Base-by-base conservation (phyloP, 768 basidiomycete genomes). In the Tubosaeta sp. region DNA sequence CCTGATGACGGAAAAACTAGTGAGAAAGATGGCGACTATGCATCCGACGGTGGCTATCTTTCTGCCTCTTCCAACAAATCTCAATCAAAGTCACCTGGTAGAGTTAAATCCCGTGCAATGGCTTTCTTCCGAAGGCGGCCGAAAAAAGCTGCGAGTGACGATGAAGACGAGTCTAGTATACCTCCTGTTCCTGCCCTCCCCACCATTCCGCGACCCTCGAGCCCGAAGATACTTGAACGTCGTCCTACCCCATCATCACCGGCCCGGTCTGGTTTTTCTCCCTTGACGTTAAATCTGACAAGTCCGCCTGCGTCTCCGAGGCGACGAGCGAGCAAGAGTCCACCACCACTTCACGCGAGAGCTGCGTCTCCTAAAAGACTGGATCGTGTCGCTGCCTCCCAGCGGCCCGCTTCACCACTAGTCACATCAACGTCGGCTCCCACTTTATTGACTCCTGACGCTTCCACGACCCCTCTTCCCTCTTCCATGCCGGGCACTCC, bases 11-110 rank as follows among this genome's bases (percentile, higher is more conserved):
- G 49, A 38, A 59, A 60, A 41, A 49, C 48, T 11, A 38, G 49
- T 24, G 68, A 59, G 22, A 55, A 50, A 32, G 66, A 66, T 3
- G 53, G 46, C 0, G 67, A 56, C 10, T 64, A 60, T 35, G 19
- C 56, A 1, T 68, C 67, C 12, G 67, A 68, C 16, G 67, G 67
- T 3, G 67, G 66, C 2, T 68, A 68, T 45, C 61, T 68, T 36
- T 68, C 67, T n/a, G 66, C 64, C 2, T 69, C 67, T 42, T 68
- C 67, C 1, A 68, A 57, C 49, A 68, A 68, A 46, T 68, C 68
- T 5, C 64, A 48, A 44, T 57, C 59, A 40, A 67, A 68, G 44
- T 64, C 67, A 1, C 35, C 65, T 8, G 40, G 62, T 42, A 68
- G 52, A 19, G 56, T 63, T 10, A 68, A 60, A 49, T 62, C 67